A percentile compares a stretch with the other conserved stretches of the same genome.
These are phyloP conservation scores for Pulicaria dysenterica DNA, from an alignment of 129 eudicot genomes.

Conservation along the genomic window DNA sequence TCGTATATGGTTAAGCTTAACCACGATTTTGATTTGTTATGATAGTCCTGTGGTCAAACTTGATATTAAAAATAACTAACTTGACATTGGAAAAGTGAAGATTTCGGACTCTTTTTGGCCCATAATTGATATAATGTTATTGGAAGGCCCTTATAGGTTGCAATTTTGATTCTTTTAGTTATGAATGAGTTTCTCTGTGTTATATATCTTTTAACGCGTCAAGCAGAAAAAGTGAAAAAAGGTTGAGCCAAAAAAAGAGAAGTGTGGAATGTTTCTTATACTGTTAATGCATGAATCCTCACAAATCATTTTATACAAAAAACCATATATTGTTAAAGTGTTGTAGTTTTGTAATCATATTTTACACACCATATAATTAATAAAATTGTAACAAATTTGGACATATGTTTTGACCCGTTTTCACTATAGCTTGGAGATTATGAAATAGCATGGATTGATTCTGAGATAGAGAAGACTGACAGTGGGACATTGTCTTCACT, in stretches of 20 bases:
- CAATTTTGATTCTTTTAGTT: not conserved
- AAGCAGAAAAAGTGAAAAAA: not conserved
- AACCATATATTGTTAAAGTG: not conserved
- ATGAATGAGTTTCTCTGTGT: too few relatives aligned
- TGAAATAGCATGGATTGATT: constrained; percentile 97
- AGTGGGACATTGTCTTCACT: constrained; percentile 68
- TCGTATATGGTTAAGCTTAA: not conserved
- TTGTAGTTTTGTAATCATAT: too few relatives aligned
- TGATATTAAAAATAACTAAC: not conserved
- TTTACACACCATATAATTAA: not conserved
- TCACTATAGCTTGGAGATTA: constrained; percentile 85
- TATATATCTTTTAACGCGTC: not conserved
- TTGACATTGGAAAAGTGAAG: not conserved
- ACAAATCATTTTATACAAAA: not conserved
- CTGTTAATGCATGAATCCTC: not conserved
- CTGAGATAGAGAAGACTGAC: constrained; percentile 84
- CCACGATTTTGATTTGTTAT: not conserved
- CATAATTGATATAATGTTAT: not conserved
- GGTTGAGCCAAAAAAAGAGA: not conserved
- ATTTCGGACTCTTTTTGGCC: not conserved
- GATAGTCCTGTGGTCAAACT: constrained; percentile 1
- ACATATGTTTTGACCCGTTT: not conserved
- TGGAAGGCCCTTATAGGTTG: not conserved
- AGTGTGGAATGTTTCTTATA: not conserved
- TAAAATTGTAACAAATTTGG: not conserved